Evolutionary conservation across 495 filamentous ascomycete species (phyloP).

Genomic region (Xylaria grammica): DNA sequence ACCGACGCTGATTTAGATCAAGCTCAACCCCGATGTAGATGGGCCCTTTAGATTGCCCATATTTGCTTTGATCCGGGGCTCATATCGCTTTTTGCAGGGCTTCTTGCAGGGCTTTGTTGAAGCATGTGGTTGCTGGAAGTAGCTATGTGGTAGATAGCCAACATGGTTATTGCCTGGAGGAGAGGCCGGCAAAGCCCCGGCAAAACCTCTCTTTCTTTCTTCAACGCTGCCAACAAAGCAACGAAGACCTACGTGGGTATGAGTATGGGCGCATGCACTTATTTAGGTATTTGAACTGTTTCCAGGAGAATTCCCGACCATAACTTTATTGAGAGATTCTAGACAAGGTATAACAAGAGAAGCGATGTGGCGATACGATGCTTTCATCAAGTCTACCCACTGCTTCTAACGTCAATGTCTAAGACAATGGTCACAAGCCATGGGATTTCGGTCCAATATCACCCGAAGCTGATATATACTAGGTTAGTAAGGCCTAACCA

Average conservation of each 20-base stretch:
- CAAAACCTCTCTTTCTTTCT: neutral
- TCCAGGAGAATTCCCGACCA: too few relatives aligned
- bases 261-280: too few relatives aligned
- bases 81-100: neutral
- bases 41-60: neutral
- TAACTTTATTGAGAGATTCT: too few relatives aligned
- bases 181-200: slow-evolving; percentile 16
- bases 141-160: neutral
- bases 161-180: neutral
- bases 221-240: neutral
- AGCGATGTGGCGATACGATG: neutral
- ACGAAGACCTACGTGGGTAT: too few relatives aligned
- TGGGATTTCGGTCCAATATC: slow-evolving; percentile 10
- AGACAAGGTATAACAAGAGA: neutral
- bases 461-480: neutral
- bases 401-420: neutral
- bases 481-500: too few relatives aligned
- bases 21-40: neutral
- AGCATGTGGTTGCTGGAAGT: slow-evolving; percentile 5
- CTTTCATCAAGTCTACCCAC: neutral
- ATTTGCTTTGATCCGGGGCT: neutral
- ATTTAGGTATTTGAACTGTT: too few relatives aligned
- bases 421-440: neutral
- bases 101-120: neutral
- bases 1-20: neutral